Conservation (phyloP, 306 rosid species). For the Sicyos baderoa region DNA sequence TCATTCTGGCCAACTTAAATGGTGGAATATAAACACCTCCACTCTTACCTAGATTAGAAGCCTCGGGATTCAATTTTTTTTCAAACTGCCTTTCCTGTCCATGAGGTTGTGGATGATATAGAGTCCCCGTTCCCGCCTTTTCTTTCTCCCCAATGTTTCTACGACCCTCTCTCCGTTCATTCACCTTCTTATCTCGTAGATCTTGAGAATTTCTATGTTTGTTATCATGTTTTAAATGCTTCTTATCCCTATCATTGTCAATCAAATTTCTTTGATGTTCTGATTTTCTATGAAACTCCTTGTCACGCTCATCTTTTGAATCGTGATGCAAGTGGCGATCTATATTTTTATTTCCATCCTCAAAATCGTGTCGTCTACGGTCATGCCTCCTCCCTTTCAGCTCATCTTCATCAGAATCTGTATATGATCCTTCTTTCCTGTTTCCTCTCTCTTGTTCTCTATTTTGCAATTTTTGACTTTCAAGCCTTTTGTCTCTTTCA, state of each 20-base stretch:
- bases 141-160: conserved; percentile 29
- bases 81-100: conserved; percentile 25
- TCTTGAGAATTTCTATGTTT: conserved; percentile 14
- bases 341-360: conserved; percentile 23
- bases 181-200: conserved; percentile 26
- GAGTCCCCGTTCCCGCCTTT: conserved; percentile 29
- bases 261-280: conserved; percentile 23
- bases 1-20: conserved; percentile 86
- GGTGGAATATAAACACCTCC: conserved; percentile 96
- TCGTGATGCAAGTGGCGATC: conserved; percentile 24
- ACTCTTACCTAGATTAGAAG: conserved; percentile 56
- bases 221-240: conserved; percentile 6
- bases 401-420: conserved; percentile 31
- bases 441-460: conserved; percentile 23
- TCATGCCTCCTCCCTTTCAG: conserved; percentile 20
- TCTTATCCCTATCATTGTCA: conserved; percentile 24
- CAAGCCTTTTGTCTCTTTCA: too few relatives aligned
- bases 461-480: conserved; percentile 2
- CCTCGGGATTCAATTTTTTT: conserved; percentile 36
- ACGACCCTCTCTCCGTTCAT: conserved; percentile 26
- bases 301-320: conserved; percentile 33
- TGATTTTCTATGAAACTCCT: conserved; percentile 25
- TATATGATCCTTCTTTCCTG: conserved; percentile 22
- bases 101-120: conserved; percentile 29
- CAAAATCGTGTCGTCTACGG: conserved; percentile 24